A percentile compares a stretch with the other conserved stretches of the same genome.
Evolutionary conservation across 805 yeast genomes (phyloP).

Genomic region (Lipomyces spencermartinsiae): DNA sequence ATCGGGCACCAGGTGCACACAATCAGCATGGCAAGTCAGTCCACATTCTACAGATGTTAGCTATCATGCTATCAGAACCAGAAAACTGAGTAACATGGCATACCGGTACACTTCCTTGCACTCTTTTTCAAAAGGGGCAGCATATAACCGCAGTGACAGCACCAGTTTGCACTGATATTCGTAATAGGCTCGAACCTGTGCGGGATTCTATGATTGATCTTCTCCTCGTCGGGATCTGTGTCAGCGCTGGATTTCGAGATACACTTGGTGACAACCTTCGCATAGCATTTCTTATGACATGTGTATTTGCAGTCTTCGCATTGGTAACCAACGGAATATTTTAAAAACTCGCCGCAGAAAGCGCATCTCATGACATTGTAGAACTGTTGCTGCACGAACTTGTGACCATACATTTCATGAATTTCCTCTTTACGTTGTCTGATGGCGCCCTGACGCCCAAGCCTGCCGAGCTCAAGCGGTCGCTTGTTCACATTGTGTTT

Average conservation of each 20-base stretch:
- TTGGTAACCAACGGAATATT: conserved; percentile 77
- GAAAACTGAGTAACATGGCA: background rate
- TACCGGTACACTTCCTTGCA: conserved; percentile 63
- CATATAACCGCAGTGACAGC: conserved; percentile 98
- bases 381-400: conserved; percentile 92
- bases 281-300: conserved; percentile 79
- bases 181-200: conserved; percentile 93
- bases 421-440: conserved; percentile 82
- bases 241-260: conserved; percentile 75
- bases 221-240: conserved; percentile 71
- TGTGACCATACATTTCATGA: conserved; percentile 85
- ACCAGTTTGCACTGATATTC: conserved; percentile 97
- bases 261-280: conserved; percentile 80
- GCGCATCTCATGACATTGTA: conserved; percentile 98
- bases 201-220: conserved; percentile 94
- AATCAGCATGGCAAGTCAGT: conserved; percentile 88
- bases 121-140: conserved; percentile 94
- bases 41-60: conserved; percentile 70
- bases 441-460: conserved; percentile 97
- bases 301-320: conserved; percentile 80
- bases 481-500: conserved; percentile 62
- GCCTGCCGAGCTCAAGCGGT: conserved; percentile 60
- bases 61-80: background rate
- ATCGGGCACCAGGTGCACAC: conserved; percentile 95
- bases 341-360: conserved; percentile 91